phyloP scores from a whole-genome alignment of 2,329 filamentous ascomycete species.

The Ophiocordyceps camponoti-saundersi region DNA sequence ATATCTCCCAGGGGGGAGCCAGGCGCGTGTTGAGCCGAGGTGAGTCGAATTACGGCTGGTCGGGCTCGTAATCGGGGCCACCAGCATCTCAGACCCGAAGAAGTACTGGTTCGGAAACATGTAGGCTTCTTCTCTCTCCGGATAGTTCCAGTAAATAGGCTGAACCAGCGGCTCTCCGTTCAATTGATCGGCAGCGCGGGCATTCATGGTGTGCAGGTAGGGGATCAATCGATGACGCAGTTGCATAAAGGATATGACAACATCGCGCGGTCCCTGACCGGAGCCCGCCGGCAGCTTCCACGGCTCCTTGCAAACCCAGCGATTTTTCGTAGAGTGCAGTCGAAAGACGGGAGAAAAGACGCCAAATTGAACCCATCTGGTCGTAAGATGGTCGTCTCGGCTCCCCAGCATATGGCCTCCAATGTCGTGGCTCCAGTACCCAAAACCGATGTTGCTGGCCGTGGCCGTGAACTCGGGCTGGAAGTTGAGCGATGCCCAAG shows the following conservation, averaged over 20 bases:
- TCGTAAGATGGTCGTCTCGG: slow-evolving; percentile 39
- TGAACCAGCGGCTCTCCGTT: slow-evolving; percentile 35
- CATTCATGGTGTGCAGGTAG: slow-evolving; percentile 42
- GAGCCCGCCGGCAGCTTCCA: slow-evolving; percentile 28
- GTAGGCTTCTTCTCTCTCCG: slow-evolving; percentile 35
- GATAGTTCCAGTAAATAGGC: slow-evolving; percentile 46
- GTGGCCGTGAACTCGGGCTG: slow-evolving; percentile 52
- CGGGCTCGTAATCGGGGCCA: slow-evolving; percentile 37
- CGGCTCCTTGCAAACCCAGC: slow-evolving; percentile 44
- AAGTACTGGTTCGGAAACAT: slow-evolving; percentile 37
- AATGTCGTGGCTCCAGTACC: slow-evolving; percentile 54
- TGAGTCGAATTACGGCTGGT: slow-evolving; percentile 24
- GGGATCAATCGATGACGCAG: slow-evolving; percentile 42
- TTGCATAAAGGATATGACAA: slow-evolving; percentile 31
- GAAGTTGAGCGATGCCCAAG: slow-evolving; percentile 43
- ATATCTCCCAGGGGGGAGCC: slow-evolving; percentile 37
- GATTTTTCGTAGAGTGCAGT: slow-evolving; percentile 39
- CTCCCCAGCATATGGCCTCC: slow-evolving; percentile 42
- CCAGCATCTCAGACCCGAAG: slow-evolving; percentile 39
- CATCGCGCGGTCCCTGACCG: slow-evolving; percentile 22
- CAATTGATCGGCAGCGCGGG: slow-evolving; percentile 20
- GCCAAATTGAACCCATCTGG: slow-evolving; percentile 45
- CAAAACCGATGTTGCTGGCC: slow-evolving; percentile 49
- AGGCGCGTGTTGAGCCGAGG: slow-evolving; percentile 29
- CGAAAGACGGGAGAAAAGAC: slow-evolving; percentile 44